A percentile compares a stretch with the other conserved stretches of the same genome.
phyloP scores from a whole-genome alignment of 371 early-diverging fungal species.

The Entomophthora muscae region DNA sequence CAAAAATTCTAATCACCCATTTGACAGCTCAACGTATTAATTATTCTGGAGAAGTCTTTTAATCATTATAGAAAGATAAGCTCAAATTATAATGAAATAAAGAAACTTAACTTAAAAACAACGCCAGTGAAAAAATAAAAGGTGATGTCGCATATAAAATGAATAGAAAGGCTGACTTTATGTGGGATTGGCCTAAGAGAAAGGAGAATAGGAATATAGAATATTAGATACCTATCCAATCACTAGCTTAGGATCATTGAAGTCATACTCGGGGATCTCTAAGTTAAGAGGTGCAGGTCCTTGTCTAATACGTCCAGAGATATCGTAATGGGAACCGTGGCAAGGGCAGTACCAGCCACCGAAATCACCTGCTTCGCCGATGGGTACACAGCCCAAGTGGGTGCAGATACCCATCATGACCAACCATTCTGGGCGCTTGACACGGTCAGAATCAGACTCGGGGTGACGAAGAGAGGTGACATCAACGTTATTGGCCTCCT shows the following conservation, averaged over 20 bases:
- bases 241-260: constrained; percentile 29
- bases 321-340: constrained; percentile 89
- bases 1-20: too few relatives aligned
- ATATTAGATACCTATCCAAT: constrained; percentile 26
- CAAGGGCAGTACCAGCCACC: constrained; percentile 99
- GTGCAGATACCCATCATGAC: constrained; percentile 97
- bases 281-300: constrained; percentile 97
- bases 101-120: too few relatives aligned
- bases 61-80: too few relatives aligned
- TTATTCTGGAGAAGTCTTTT: too few relatives aligned
- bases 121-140: too few relatives aligned
- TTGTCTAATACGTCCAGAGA: constrained; percentile 84
- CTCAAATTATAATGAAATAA: too few relatives aligned
- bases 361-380: constrained; percentile 94
- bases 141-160: too few relatives aligned
- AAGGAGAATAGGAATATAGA: neutral
- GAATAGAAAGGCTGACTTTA: neutral
- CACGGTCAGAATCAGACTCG: constrained; percentile 80
- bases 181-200: neutral
- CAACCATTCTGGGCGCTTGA: constrained; percentile 86
- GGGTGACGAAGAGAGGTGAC: constrained; percentile 74
- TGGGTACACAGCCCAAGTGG: constrained; percentile 95
- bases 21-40: too few relatives aligned
- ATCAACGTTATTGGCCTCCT: constrained; percentile 73
- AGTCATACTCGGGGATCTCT: constrained; percentile 75